Evolutionary conservation across 148 eudicot genomes (phyloP).

Genomic region (Camellia sinensis): DNA sequence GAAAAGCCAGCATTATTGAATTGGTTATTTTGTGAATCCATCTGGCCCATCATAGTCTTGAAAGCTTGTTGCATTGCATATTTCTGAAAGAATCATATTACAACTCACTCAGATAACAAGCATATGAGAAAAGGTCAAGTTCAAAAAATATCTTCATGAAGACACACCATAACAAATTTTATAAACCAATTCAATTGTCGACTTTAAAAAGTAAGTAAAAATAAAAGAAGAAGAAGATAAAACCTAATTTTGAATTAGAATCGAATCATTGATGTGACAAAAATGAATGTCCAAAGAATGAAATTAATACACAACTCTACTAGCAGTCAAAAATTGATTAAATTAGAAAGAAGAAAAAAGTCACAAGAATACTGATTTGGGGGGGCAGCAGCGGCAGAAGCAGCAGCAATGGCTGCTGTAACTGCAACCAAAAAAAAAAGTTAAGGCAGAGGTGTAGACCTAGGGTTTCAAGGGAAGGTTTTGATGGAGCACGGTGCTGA

Average conservation of each 20-base stretch:
- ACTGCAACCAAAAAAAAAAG: no score
- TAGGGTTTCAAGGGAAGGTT: no score
- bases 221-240: not conserved
- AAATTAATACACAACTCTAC: not conserved
- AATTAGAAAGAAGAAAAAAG: no score
- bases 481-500: no score
- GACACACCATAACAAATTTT: not conserved
- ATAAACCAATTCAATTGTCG: not conserved
- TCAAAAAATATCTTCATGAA: not conserved
- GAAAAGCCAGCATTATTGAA: conserved; percentile 63
- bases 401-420: no score
- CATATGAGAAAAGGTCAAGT: not conserved
- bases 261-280: not conserved
- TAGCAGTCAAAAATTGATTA: not conserved
- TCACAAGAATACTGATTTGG: no score
- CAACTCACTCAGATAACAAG: not conserved
- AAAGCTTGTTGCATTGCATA: conserved; percentile 92
- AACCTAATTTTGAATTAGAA: not conserved
- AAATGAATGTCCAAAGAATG: not conserved
- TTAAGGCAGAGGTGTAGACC: no score
- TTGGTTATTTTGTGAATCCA: conserved; percentile 80
- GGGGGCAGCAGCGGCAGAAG: no score
- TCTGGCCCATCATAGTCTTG: conserved; percentile 75
- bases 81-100: conserved; percentile 51
- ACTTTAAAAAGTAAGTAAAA: not conserved